Conservation (phyloP, 495 filamentous ascomycete species). For the Penicillium subrubescens region DNA sequence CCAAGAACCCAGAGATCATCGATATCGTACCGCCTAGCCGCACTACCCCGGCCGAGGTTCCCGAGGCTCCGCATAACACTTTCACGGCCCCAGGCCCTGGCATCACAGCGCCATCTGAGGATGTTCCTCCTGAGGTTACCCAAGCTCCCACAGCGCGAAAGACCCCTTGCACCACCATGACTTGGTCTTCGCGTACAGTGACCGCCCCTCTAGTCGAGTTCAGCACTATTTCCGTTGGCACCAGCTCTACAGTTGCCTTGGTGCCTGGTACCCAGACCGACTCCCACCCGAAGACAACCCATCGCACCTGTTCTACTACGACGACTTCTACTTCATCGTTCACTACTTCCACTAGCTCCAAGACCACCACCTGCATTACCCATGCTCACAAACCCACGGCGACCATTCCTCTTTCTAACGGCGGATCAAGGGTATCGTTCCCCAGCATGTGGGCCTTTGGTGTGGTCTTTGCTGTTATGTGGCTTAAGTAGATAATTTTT, state of each 20-base stretch:
- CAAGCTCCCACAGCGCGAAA: constrained; percentile 5
- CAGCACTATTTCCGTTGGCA: constrained; percentile 54
- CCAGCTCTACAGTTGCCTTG: constrained; percentile 30
- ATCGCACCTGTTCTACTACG: background rate
- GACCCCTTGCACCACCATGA: constrained; percentile 62
- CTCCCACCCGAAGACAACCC: background rate
- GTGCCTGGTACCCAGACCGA: constrained; percentile 1
- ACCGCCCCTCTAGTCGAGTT: constrained; percentile 74
- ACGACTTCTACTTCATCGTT: background rate
- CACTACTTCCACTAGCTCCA: constrained; percentile 2
- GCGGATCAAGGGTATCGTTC: background rate
- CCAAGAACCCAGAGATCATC: constrained; percentile 78
- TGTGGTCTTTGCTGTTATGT: background rate
- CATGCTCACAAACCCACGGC: constrained; percentile 3
- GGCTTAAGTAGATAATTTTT: constrained; percentile 1
- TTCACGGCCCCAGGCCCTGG: constrained; percentile 43
- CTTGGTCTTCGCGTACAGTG: constrained; percentile 59
- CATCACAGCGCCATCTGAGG: constrained; percentile 24
- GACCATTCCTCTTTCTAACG: background rate
- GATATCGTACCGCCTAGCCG: constrained; percentile 57
- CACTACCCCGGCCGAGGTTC: background rate
- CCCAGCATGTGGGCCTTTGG: constrained; percentile 3
- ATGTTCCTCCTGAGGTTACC: constrained; percentile 20
- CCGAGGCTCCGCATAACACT: constrained; percentile 9
- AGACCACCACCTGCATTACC: background rate